These are phyloP conservation scores for Agaricus blazei DNA, from an alignment of 768 basidiomycete genomes.

Conservation along the genomic window DNA sequence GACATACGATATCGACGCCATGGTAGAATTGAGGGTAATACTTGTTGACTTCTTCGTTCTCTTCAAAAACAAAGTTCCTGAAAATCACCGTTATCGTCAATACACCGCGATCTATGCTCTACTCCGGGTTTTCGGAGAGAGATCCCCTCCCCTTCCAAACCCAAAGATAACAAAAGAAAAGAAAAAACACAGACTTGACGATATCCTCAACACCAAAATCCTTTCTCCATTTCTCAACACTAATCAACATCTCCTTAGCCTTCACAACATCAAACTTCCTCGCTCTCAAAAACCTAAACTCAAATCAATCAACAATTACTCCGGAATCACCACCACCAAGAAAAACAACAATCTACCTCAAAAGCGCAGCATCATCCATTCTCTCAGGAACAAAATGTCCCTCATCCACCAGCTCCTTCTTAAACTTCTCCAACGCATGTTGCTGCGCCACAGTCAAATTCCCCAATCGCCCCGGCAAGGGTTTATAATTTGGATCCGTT, in stretches of 20 bases:
- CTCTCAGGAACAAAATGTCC: constrained; percentile 55
- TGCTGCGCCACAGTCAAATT: constrained; percentile 65
- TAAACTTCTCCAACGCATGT: constrained; percentile 65
- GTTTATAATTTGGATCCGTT: constrained; percentile 61
- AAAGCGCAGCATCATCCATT: constrained; percentile 66
- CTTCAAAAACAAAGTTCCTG: constrained; percentile 84
- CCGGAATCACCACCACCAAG: not conserved
- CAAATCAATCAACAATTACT: not conserved
- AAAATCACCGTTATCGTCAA: not conserved
- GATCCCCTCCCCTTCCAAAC: not conserved
- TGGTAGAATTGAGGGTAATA: constrained; percentile 97
- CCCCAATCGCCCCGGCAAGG: constrained; percentile 71
- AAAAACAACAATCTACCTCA: constrained; percentile 43
- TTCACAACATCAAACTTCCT: constrained; percentile 84
- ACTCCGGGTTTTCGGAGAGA: not conserved
- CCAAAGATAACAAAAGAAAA: not conserved
- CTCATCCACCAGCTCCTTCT: constrained; percentile 58
- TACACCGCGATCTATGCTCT: not conserved
- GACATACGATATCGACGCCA: constrained; percentile 82
- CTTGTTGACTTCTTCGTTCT: constrained; percentile 79
- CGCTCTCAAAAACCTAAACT: constrained; percentile 78
- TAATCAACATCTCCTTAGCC: constrained; percentile 80
- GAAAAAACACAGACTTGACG: constrained; percentile 41
- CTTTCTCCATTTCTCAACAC: constrained; percentile 85
- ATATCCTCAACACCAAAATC: constrained; percentile 80